Evolutionary conservation across 2,329 filamentous ascomycete species (phyloP).

Genomic region (Fusarium sp.): DNA sequence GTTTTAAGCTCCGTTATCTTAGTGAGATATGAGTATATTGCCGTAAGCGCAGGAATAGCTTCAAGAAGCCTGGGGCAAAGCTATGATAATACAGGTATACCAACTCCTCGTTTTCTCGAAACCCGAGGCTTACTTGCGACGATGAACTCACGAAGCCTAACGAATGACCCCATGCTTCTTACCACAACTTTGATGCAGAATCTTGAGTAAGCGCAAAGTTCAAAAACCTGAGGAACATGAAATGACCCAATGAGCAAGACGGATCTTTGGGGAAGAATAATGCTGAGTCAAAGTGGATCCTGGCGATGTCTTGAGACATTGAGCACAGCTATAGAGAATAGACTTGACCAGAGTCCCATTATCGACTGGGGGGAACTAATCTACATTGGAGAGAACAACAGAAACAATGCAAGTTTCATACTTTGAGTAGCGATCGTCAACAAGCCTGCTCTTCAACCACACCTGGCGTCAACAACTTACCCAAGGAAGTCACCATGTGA

Average conservation of each 20-base stretch:
- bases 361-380: neutral
- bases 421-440: neutral
- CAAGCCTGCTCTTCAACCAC: neutral
- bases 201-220: neutral
- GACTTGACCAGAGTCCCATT: fast-evolving
- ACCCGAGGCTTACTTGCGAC: fast-evolving
- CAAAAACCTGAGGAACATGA: too few relatives aligned
- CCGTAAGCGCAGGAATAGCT: too few relatives aligned
- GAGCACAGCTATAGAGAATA: neutral
- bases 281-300: neutral
- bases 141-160: neutral
- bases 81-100: neutral
- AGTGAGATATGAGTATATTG: neutral
- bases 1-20: neutral
- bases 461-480: neutral
- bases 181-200: fast-evolving
- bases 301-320: neutral
- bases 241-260: neutral
- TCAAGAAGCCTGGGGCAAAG: too few relatives aligned
- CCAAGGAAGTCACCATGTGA: neutral
- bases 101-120: neutral
- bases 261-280: neutral
- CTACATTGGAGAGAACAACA: fast-evolving
- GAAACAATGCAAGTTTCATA: too few relatives aligned
- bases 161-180: neutral